phyloP scores from a whole-genome alignment of 2,329 filamentous ascomycete genomes.

The Clarireedia sp. region DNA sequence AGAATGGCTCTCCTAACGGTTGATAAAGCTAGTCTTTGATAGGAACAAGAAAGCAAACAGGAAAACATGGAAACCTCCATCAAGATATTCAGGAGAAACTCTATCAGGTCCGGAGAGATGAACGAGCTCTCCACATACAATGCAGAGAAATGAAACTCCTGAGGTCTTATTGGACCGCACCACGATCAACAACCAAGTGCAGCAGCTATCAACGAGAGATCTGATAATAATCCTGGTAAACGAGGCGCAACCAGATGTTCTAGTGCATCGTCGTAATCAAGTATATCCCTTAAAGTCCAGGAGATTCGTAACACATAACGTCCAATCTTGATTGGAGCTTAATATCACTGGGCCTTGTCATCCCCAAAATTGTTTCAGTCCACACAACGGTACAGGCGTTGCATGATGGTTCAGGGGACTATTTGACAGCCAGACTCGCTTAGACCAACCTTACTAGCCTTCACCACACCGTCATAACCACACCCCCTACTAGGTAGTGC shows the following conservation, averaged over 20 bases:
- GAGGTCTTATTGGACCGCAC: background rate
- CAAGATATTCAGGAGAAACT: slow-evolving; percentile 9
- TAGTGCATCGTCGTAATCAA: background rate
- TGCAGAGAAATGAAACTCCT: background rate
- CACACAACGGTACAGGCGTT: background rate
- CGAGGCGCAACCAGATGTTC: no score
- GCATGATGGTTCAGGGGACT: background rate
- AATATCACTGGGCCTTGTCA: background rate
- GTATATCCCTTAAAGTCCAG: no score
- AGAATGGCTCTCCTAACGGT: slow-evolving; percentile 28
- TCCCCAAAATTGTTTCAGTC: background rate
- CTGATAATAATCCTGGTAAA: background rate
- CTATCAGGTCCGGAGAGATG: background rate
- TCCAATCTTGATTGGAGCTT: background rate
- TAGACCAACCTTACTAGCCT: background rate
- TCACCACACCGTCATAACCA: background rate
- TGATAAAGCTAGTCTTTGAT: slow-evolving; percentile 11
- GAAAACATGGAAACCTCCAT: background rate
- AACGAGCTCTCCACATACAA: background rate
- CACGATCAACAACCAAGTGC: background rate
- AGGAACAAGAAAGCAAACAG: slow-evolving; percentile 4
- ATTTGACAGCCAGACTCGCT: background rate
- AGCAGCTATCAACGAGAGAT: background rate
- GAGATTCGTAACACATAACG: background rate
- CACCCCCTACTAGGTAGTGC: background rate